Evolutionary conservation across 2,329 filamentous ascomycete genomes (phyloP), one percentile per base, ranked within the genome.

Genomic region (Pseudocercospora cruenta): DNA sequence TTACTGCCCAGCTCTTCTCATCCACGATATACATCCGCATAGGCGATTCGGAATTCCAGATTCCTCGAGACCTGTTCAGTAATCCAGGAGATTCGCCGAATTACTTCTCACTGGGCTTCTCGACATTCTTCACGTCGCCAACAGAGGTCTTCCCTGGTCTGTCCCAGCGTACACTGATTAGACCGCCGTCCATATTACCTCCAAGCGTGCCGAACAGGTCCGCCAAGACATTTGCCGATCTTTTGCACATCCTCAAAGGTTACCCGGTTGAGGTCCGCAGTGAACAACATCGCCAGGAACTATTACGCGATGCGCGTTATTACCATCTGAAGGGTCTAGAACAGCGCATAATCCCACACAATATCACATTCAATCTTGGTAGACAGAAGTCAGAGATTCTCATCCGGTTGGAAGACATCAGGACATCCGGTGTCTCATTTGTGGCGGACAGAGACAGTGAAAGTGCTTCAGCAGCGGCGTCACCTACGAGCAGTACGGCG

Each of bases 21-120:
- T 92, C 93, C 68, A 91, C 91, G 73, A 96, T 97, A 75, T 96
- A 94, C 82, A 93, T 97, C 74, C 90, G 91, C 67, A 94, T 98
- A 73, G 94, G 94, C 66, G 88, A 92, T 71, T 88, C 87, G 65
- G 89, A 95, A 73, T 98, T 98, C 79, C 91, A 93, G 76, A 94
- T 98, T 70, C 91, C 94, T 1, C 91, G 93, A 69, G 92, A 96
- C 72, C 84, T 96, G 67, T 96, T 98, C 79, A 90, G 87, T 31
- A 86, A 87, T 39, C 92, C 93, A 0, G 94, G 94, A 26, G 94
- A 98, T 80, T 90, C 88, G n/a, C 94, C 94, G 12, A 98, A 98
- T 78, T 98, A 93, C 84, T 98, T 98, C 83, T 91, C 93, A 0
- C 86, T 97, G 3, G 94, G 94, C 66, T 97, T 96, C 75, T 90